Evolutionary conservation across 495 filamentous ascomycete species (phyloP).

Genomic region (Podospora pseudocomata): DNA sequence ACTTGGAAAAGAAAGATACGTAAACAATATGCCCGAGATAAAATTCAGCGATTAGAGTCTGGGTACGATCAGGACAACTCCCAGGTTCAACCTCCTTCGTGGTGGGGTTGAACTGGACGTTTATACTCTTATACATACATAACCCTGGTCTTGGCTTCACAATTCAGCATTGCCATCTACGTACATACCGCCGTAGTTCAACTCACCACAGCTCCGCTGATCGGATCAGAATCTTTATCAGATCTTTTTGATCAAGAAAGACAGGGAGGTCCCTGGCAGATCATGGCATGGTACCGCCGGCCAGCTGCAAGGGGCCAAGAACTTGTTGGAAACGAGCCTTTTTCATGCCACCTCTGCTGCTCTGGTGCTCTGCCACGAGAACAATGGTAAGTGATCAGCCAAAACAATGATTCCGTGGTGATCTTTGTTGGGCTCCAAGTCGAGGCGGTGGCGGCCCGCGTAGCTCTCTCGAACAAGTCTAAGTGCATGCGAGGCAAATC

Average conservation of each 20-base stretch:
- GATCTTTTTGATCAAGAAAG: neutral
- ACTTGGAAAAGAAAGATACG: neutral
- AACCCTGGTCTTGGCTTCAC: neutral
- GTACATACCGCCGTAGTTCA: neutral
- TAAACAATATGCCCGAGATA: neutral
- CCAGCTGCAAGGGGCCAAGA: neutral
- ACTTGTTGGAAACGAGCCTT: neutral
- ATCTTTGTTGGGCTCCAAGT: slow-evolving; percentile 1
- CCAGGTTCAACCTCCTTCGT: neutral
- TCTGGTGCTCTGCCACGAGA: neutral
- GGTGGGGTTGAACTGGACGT: neutral
- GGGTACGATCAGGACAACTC: neutral
- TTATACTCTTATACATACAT: neutral
- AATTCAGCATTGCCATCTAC: too few species aligned
- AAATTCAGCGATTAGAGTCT: neutral
- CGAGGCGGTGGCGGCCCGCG: slow-evolving; percentile 1
- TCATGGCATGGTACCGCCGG: neutral
- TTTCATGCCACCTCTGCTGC: neutral
- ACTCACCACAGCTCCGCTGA: neutral
- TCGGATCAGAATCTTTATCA: slow-evolving; percentile 7
- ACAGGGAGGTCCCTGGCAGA: neutral
- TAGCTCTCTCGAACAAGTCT: neutral
- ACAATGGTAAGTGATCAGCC: neutral
- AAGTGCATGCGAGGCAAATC: neutral
- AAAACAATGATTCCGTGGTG: neutral